A percentile compares a stretch with the other conserved stretches of the same genome.
These are phyloP conservation scores for Camellia japonica DNA, from an alignment of 148 eudicot species.

Conservation along the genomic window DNA sequence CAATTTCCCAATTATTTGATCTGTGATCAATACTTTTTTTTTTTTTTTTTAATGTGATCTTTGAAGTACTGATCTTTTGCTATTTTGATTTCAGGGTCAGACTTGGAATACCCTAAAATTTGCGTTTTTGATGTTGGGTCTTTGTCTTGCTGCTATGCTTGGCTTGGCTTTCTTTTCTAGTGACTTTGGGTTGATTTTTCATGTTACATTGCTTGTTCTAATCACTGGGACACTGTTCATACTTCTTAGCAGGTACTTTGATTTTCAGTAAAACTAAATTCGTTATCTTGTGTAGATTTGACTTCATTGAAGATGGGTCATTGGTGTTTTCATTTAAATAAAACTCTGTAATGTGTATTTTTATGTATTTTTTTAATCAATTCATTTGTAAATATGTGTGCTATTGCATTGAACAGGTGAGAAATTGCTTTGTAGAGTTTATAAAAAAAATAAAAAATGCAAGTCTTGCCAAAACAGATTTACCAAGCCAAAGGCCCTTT, in stretches of 20 bases:
- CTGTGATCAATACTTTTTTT: not conserved
- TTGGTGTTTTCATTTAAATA: no score
- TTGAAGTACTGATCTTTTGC: conserved; percentile 18
- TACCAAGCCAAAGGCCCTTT: no score
- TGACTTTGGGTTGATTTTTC: conserved; percentile 68
- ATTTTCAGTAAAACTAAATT: not conserved
- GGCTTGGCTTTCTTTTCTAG: conserved; percentile 71
- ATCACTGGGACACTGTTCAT: conserved; percentile 71
- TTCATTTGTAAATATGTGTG: no score
- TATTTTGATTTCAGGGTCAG: conserved; percentile 50
- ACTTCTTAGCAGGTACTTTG: conserved; percentile 63
- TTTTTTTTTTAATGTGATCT: not conserved
- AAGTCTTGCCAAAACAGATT: no score
- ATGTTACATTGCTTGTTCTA: conserved; percentile 68
- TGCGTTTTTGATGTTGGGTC: conserved; percentile 75
- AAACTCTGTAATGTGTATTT: no score
- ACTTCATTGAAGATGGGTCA: not conserved
- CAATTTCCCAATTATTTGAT: not conserved
- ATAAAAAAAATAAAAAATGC: no score
- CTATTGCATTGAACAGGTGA: no score
- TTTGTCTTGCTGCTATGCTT: conserved; percentile 68
- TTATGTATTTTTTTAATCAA: no score
- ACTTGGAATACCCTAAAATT: conserved; percentile 85
- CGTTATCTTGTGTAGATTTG: not conserved
- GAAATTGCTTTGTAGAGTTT: no score